A percentile compares a stretch with the other conserved stretches of the same genome.
These are phyloP conservation scores for Brassica balearica DNA, from an alignment of 441 rosid genomes.

Conservation along the genomic window DNA sequence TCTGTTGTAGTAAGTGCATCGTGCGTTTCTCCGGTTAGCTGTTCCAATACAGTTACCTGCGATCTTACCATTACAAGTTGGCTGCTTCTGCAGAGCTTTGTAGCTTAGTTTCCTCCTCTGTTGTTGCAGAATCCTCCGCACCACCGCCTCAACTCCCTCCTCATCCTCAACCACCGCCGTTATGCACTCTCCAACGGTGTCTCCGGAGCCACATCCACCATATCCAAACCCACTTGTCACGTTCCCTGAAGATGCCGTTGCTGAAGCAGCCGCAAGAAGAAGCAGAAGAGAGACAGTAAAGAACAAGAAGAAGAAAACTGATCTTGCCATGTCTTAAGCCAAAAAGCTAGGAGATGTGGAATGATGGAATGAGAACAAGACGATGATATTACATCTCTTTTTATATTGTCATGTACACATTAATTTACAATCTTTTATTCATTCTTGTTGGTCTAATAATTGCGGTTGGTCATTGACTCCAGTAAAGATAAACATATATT, in stretches of 20 bases:
- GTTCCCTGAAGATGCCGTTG: conserved; percentile 6
- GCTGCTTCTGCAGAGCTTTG: conserved; percentile 2
- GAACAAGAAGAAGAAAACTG: neutral
- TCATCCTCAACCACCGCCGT: neutral
- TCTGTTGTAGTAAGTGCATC: conserved; percentile 17
- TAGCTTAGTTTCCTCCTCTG: conserved; percentile 6
- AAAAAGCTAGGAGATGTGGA: neutral
- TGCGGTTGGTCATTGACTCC: conserved; percentile 20
- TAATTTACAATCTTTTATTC: neutral
- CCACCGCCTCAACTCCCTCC: conserved; percentile 18
- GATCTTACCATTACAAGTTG: neutral
- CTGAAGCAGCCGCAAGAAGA: neutral
- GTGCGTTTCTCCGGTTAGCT: neutral
- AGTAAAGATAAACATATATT: no score
- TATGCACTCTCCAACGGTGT: conserved; percentile 20
- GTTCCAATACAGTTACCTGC: conserved; percentile 15
- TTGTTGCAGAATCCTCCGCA: conserved; percentile 29
- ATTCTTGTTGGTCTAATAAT: conserved; percentile 21
- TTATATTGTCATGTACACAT: neutral
- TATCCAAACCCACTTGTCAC: conserved; percentile 9
- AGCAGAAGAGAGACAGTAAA: conserved; percentile 22
- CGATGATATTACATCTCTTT: neutral
- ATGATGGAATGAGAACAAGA: neutral
- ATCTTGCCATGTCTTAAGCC: conserved; percentile 20
- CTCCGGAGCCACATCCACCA: conserved; percentile 28